These are phyloP conservation scores for Boechera divaricarpa DNA, from an alignment of 345 rosid species.

Conservation along the genomic window DNA sequence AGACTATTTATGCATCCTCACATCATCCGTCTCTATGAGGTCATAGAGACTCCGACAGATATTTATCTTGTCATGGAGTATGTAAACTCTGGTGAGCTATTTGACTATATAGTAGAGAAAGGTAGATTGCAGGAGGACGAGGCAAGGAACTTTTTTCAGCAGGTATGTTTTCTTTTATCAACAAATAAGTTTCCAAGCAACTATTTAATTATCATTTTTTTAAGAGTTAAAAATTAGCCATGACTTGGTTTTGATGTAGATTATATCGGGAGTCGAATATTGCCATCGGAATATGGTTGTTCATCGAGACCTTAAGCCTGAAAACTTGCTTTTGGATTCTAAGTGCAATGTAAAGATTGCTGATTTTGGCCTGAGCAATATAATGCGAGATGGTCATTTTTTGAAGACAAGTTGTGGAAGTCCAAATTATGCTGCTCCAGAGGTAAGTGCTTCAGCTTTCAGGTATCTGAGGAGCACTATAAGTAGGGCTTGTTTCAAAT, in stretches of 20 bases:
- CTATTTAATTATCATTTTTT: not conserved
- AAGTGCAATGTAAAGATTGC: constrained; percentile 93
- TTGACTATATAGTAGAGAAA: constrained; percentile 92
- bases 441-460: constrained; percentile 41
- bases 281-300: constrained; percentile 94
- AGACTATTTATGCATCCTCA: constrained; percentile 98
- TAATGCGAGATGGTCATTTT: constrained; percentile 96
- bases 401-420: constrained; percentile 96
- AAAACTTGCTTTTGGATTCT: constrained; percentile 89
- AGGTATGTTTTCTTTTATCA: constrained; percentile 53
- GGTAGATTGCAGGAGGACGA: constrained; percentile 93
- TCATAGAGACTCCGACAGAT: constrained; percentile 81
- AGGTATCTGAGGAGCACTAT: constrained; percentile 3
- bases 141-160: constrained; percentile 92
- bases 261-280: constrained; percentile 89
- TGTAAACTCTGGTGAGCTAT: constrained; percentile 94
- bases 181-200: constrained; percentile 22
- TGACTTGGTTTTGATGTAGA: constrained; percentile 56
- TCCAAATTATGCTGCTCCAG: constrained; percentile 97
- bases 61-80: constrained; percentile 92
- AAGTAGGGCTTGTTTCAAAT: constrained; percentile 1
- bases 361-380: constrained; percentile 96
- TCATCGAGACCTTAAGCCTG: constrained; percentile 98
- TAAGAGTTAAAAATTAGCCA: not conserved
- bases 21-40: constrained; percentile 88